Conservation (phyloP, 2,329 filamentous ascomycete genomes). For the Botrytis paeoniae region DNA sequence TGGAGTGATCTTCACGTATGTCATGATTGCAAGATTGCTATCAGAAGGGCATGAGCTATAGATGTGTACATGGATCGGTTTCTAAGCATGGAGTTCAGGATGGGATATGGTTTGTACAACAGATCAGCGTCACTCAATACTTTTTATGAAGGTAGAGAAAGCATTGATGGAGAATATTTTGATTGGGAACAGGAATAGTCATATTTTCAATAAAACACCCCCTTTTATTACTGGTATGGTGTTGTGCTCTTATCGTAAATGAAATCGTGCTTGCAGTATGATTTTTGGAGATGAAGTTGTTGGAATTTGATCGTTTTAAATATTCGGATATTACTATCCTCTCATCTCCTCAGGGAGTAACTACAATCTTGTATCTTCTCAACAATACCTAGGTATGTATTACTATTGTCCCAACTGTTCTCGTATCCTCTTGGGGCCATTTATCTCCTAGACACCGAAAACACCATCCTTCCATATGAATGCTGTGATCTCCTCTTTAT, state of each 20-base stretch:
- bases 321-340: background rate
- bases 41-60: constrained; percentile 29
- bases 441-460: background rate
- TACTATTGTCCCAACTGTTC: background rate
- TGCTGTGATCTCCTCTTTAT: background rate
- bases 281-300: background rate
- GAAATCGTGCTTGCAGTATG: background rate
- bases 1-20: constrained; percentile 73
- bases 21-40: constrained; percentile 73
- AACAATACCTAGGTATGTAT: background rate
- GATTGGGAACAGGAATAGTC: background rate
- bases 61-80: background rate
- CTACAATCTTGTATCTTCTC: background rate
- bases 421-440: background rate
- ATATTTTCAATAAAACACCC: background rate
- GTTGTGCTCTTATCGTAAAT: background rate
- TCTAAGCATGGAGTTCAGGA: constrained; percentile 14
- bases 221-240: background rate
- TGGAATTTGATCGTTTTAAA: background rate
- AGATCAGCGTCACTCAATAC: background rate
- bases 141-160: background rate
- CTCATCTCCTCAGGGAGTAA: background rate
- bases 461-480: background rate
- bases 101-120: constrained; percentile 7
- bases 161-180: background rate